These are phyloP conservation scores for Tuber indicum DNA, from an alignment of 495 filamentous ascomycete species.

Conservation along the genomic window DNA sequence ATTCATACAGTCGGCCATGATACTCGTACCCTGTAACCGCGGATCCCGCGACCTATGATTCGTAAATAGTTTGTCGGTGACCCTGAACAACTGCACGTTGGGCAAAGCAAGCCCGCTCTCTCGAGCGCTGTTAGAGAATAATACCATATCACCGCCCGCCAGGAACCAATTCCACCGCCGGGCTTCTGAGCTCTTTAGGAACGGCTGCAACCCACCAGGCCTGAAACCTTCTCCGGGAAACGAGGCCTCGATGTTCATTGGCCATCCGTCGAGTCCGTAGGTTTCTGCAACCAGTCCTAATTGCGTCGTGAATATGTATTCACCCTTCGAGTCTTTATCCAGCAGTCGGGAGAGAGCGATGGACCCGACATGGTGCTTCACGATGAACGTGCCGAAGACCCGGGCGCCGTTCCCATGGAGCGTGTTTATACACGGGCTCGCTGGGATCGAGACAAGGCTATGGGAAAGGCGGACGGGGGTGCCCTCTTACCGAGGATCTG, in stretches of 20 bases:
- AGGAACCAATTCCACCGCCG: slow-evolving; percentile 33
- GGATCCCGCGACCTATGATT: slow-evolving; percentile 45
- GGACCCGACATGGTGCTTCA: too few relatives aligned
- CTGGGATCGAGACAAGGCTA: too few relatives aligned
- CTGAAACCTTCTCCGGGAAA: slow-evolving; percentile 37
- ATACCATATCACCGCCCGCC: slow-evolving; percentile 44
- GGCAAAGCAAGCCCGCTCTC: slow-evolving; percentile 45
- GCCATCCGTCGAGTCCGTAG: too few relatives aligned
- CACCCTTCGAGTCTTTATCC: too few relatives aligned
- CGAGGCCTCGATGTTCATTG: slow-evolving; percentile 41
- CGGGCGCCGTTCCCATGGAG: too few relatives aligned
- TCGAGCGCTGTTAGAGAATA: slow-evolving; percentile 45
- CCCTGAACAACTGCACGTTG: slow-evolving; percentile 42
- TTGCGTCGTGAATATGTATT: too few relatives aligned
- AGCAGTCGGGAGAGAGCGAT: too few relatives aligned
- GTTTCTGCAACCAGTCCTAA: too few relatives aligned
- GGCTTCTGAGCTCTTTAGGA: slow-evolving; percentile 41
- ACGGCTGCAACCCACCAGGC: slow-evolving; percentile 23
- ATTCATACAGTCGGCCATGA: slow-evolving; percentile 28
- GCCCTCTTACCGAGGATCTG: too few relatives aligned
- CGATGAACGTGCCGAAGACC: too few relatives aligned
- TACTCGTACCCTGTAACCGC: slow-evolving; percentile 27
- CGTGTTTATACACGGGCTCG: too few relatives aligned
- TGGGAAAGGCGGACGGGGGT: too few relatives aligned
- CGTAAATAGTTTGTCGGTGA: slow-evolving; percentile 43